Evolutionary conservation across 2,329 filamentous ascomycete genomes (phyloP).

Genomic region (Ampelomyces quisqualis): DNA sequence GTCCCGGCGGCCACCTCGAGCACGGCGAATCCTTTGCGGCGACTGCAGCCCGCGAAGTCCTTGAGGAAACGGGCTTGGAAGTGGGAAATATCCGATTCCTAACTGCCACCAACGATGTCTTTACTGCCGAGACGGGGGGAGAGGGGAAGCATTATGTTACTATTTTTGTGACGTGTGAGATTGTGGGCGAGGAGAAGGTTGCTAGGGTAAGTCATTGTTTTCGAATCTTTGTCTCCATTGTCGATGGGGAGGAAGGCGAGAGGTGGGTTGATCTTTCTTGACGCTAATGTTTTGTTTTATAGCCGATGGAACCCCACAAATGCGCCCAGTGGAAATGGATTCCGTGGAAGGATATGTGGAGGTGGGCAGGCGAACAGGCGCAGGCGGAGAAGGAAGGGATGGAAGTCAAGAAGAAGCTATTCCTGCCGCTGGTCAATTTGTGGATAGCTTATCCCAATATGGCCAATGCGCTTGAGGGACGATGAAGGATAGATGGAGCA

Average conservation of each 20-base stretch:
- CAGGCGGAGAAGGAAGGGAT: constrained; percentile 28
- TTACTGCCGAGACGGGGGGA: too few species aligned
- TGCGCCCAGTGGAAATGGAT: constrained; percentile 59
- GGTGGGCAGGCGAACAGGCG: constrained; percentile 39
- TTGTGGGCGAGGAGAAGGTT: constrained; percentile 51
- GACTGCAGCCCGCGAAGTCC: constrained; percentile 66
- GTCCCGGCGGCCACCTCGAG: constrained; percentile 77
- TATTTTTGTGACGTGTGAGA: constrained; percentile 62
- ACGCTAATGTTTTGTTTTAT: background rate
- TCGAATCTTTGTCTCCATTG: background rate
- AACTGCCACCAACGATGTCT: constrained; percentile 67
- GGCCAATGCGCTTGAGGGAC: constrained; percentile 19
- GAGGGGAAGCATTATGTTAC: constrained; percentile 74
- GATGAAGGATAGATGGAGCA: constrained; percentile 2
- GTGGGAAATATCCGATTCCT: constrained; percentile 57
- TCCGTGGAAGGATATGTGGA: constrained; percentile 51
- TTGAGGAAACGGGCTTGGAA: constrained; percentile 66
- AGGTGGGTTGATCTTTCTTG: constrained; percentile 1
- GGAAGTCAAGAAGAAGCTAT: constrained; percentile 43
- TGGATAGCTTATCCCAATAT: constrained; percentile 38
- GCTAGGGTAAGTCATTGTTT: constrained; percentile 53
- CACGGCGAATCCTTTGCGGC: constrained; percentile 61
- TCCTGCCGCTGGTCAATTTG: constrained; percentile 52
- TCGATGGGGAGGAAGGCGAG: too few species aligned
- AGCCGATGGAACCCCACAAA: constrained; percentile 54